Conservation (phyloP, 768 basidiomycete genomes). For the Paxillus ammoniavirescens region DNA sequence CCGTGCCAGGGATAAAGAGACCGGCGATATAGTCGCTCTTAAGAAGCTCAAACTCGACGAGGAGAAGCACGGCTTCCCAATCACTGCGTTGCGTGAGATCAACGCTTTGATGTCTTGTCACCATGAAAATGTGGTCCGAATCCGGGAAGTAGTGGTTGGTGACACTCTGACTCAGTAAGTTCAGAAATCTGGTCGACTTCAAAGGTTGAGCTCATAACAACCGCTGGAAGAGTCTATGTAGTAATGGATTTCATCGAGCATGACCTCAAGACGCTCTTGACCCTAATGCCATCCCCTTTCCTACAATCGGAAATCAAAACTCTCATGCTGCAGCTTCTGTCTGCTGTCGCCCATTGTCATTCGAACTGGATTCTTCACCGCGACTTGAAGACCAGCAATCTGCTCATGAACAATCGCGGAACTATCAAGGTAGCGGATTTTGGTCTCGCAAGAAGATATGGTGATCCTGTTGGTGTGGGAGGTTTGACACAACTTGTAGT, state of each 20-base stretch:
- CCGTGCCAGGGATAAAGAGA: conserved; percentile 91
- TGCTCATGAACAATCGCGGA: conserved; percentile 98
- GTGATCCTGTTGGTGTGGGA: conserved; percentile 94
- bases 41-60: conserved; percentile 99
- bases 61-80: conserved; percentile 98
- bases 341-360: conserved; percentile 92
- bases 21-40: conserved; percentile 93
- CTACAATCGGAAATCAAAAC: conserved; percentile 99
- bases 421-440: conserved; percentile 99
- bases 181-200: conserved; percentile 10
- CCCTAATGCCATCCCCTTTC: conserved; percentile 94
- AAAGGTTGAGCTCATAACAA: conserved; percentile 8
- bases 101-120: conserved; percentile 94
- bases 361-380: conserved; percentile 97
- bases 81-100: conserved; percentile 92
- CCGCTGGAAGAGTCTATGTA: conserved; percentile 80
- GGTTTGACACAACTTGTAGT: conserved; percentile 98
- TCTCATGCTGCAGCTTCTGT: conserved; percentile 87
- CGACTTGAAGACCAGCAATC: conserved; percentile 95
- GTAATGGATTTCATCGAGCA: conserved; percentile 99
- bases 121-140: conserved; percentile 96
- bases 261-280: conserved; percentile 94
- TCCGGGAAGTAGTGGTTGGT: conserved; percentile 96
- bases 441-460: conserved; percentile 92
- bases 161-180: conserved; percentile 99